Conservation (phyloP, 2,329 filamentous ascomycete genomes). For the Zasmidium citrigriseum region DNA sequence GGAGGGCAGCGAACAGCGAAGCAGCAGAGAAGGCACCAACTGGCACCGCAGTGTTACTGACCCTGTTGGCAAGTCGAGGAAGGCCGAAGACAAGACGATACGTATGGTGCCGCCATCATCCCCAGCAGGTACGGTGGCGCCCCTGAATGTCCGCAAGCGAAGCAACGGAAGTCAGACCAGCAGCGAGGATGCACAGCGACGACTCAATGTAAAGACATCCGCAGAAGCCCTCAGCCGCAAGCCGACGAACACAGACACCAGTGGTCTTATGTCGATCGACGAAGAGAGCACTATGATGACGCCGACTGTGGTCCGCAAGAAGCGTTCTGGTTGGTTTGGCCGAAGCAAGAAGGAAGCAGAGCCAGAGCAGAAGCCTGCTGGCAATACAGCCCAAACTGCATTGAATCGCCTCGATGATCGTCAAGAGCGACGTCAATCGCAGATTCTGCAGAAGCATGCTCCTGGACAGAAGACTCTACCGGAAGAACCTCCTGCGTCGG, state of each 20-base stretch:
- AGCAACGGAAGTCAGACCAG: constrained; percentile 31
- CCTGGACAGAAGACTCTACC: constrained; percentile 27
- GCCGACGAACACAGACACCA: constrained; percentile 15
- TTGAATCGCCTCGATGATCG: constrained; percentile 15
- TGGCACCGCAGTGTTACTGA: constrained; percentile 46
- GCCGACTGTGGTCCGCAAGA: constrained; percentile 38
- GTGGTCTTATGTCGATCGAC: constrained; percentile 29
- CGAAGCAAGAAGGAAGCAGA: constrained; percentile 29
- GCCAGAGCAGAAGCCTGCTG: constrained; percentile 11
- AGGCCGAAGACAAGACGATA: constrained; percentile 50
- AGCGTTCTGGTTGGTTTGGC: constrained; percentile 51
- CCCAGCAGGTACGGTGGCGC: constrained; percentile 48
- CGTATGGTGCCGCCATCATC: constrained; percentile 59
- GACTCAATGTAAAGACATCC: constrained; percentile 21
- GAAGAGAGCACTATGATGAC: constrained; percentile 29
- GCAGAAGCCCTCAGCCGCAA: constrained; percentile 23
- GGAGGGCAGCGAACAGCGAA: constrained; percentile 40
- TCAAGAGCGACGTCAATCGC: constrained; percentile 20
- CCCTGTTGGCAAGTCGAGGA: constrained; percentile 35
- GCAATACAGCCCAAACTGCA: constrained; percentile 1
- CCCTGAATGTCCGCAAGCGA: constrained; percentile 58
- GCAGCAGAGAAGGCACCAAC: constrained; percentile 36
- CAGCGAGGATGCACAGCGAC: constrained; percentile 15
- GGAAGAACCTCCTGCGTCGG: constrained; percentile 31
- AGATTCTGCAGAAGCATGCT: constrained; percentile 32